Conservation (phyloP, 2,329 filamentous ascomycete genomes). For the Pseudogymnoascus sp. region DNA sequence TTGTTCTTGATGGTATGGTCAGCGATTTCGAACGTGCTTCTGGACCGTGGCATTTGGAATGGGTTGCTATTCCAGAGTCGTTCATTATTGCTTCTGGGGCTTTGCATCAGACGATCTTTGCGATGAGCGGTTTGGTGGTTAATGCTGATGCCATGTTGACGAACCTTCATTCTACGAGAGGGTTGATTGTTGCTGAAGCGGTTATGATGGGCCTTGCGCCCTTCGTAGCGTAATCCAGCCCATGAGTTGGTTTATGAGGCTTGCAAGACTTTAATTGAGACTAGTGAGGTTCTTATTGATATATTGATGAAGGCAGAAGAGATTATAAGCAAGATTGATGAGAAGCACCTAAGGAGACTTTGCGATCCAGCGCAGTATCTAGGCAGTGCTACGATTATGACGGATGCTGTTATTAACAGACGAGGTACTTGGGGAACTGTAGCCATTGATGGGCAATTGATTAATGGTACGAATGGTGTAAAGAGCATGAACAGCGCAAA, state of each 20-base stretch:
- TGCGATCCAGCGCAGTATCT: slow-evolving; percentile 46
- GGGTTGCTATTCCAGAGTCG: slow-evolving; percentile 45
- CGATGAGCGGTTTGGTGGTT: slow-evolving; percentile 42
- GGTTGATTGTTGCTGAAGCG: slow-evolving; percentile 48
- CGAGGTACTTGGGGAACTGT: slow-evolving; percentile 18
- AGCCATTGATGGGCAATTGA: not conserved
- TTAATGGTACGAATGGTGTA: not conserved
- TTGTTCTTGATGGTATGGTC: slow-evolving; percentile 48
- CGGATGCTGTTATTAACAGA: slow-evolving; percentile 21
- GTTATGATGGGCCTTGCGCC: slow-evolving; percentile 54
- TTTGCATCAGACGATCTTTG: slow-evolving; percentile 45
- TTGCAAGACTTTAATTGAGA: slow-evolving; percentile 41
- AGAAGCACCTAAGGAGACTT: slow-evolving; percentile 26
- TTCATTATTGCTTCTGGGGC: slow-evolving; percentile 46
- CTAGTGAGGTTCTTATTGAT: slow-evolving; percentile 11
- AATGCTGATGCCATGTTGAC: slow-evolving; percentile 39
- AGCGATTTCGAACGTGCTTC: slow-evolving; percentile 49
- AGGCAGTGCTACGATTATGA: slow-evolving; percentile 24
- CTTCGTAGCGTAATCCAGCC: slow-evolving; percentile 41
- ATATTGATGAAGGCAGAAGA: slow-evolving; percentile 25
- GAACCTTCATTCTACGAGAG: slow-evolving; percentile 43
- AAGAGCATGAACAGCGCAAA: not conserved
- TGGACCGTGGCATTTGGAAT: slow-evolving; percentile 52
- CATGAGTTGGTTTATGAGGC: slow-evolving; percentile 49
- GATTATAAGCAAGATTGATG: slow-evolving; percentile 27